Evolutionary conservation across 805 yeast species (phyloP), one percentile per base, ranked within the genome.

Genomic region (Dipodascus geniculatus): DNA sequence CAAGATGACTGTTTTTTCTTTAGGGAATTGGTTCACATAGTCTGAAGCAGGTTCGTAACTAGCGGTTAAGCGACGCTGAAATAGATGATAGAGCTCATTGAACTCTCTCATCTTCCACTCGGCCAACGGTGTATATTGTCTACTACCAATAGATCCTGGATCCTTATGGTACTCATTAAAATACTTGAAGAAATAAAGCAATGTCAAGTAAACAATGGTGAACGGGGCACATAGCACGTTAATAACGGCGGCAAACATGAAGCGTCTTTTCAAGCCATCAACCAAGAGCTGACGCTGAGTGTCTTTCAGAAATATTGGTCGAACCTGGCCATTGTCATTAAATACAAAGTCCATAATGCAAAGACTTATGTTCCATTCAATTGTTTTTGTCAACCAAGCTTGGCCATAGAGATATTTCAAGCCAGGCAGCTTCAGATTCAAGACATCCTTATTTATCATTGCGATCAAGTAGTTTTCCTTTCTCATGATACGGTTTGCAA

Each of bases 401-500:
- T 68, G 71, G 3, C 68, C 63, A 14, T 69, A 67, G 3, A 57
- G 22, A 2, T 73, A 64, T 0, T 83, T 81, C 2, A 80, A 57
- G 8, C 44, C 44, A 0, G 83, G 80, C 17, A 88, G 65, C 0
- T 85, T 74, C 22, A 87, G 70, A 61, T 85, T 85, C 48, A 91
- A 68, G 1, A 91, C 71, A 55, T 85, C 80, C 60, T 82, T 86
- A 68, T 88, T 90, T 62, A 87, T 82, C 59, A 93, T 69, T 1
- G 97, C 96, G 64, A 93, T 88, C 75, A 89, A 76, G 66, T 90
- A 93, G 65, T 93, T 93, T 56, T 93, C 99, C 60, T 83, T 87
- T 56, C 99, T 74, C 99, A 93, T 90, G 54, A 93, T 85, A 55
- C 99, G 74, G 65, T 93, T 95, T 14, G 97, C 98, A 51, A 93